Conservation (phyloP, 768 basidiomycete species). For the Psilocybe cyanescens region DNA sequence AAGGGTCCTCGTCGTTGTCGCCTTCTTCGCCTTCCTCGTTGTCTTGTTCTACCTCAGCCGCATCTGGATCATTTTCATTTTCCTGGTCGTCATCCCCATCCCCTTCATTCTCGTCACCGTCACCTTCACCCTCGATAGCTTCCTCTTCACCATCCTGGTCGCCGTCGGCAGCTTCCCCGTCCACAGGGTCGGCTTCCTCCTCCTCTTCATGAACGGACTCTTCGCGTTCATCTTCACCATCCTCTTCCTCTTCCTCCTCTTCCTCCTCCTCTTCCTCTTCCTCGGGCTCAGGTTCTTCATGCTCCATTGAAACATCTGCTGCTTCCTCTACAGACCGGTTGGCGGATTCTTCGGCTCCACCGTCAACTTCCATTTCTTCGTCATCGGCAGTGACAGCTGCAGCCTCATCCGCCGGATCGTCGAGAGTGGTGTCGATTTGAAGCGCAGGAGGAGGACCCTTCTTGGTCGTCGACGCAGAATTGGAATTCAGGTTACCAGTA, state of each 20-base stretch:
- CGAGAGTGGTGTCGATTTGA: slow-evolving; percentile 11
- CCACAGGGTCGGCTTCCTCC: slow-evolving; percentile 14
- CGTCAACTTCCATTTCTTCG: slow-evolving; percentile 20
- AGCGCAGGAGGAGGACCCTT: slow-evolving; percentile 22
- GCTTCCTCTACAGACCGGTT: background rate
- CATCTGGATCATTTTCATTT: slow-evolving; percentile 33
- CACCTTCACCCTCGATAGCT: slow-evolving; percentile 9
- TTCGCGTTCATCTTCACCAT: slow-evolving; percentile 14
- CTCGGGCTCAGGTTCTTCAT: slow-evolving; percentile 3
- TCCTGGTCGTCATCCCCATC: slow-evolving; percentile 23
- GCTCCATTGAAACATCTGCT: slow-evolving; percentile 1
- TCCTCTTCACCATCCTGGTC: slow-evolving; percentile 19
- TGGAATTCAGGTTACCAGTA: background rate
- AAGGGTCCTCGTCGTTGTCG: slow-evolving; percentile 29
- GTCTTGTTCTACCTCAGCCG: slow-evolving; percentile 30
- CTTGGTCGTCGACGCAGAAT: slow-evolving; percentile 15
- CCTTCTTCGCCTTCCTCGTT: slow-evolving; percentile 38
- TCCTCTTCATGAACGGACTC: slow-evolving; percentile 11
- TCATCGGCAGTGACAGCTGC: slow-evolving; percentile 3
- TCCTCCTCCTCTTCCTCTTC: slow-evolving; percentile 23
- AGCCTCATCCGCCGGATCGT: background rate
- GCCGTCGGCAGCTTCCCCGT: slow-evolving; percentile 22
- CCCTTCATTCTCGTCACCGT: slow-evolving; percentile 17
- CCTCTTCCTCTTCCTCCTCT: slow-evolving; percentile 22
- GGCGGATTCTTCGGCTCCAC: slow-evolving; percentile 4